Evolutionary conservation across 164 flowering plant genomes (phyloP).

Genomic region (Vitis vinifera): ASM3070453v1 NC_081819.1:6783501-6784000

Average conservation of each 20-base stretch:
- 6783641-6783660: conserved; percentile 54
- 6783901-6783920: too few species aligned
- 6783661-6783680: conserved; percentile 61
- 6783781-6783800: too few species aligned
- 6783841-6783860: too few species aligned
- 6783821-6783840: neutral
- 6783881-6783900: too few species aligned
- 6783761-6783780: too few species aligned
- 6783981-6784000: too few species aligned
- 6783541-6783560: conserved; percentile 42
- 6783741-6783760: neutral
- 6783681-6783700: conserved; percentile 70
- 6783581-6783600: conserved; percentile 29
- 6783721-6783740: neutral
- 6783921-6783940: too few species aligned
- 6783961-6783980: too few species aligned
- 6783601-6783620: conserved; percentile 37
- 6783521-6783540: conserved; percentile 40
- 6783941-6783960: too few species aligned
- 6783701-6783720: conserved; percentile 2
- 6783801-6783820: too few species aligned
- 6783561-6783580: conserved; percentile 30
- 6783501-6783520: conserved; percentile 64
- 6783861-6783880: too few species aligned
- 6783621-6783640: conserved; percentile 67